phyloP scores from a whole-genome alignment of 768 basidiomycete genomes.

The Amanita brunnescens region DNA sequence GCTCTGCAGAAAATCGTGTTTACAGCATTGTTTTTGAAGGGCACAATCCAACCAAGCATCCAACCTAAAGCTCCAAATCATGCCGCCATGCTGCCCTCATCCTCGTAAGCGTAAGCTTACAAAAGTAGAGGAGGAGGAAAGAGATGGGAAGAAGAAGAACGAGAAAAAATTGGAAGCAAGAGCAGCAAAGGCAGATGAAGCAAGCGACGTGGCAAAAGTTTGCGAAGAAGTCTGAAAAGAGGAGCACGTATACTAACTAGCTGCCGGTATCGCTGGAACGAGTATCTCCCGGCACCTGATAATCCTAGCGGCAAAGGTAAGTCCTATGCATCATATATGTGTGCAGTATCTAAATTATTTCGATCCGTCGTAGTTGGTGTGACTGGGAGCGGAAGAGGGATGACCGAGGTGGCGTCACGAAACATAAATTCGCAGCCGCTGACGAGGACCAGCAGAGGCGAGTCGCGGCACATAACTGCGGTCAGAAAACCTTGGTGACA shows the following conservation, averaged over 20 bases:
- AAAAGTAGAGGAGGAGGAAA: slow-evolving; percentile 79
- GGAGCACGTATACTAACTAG: slow-evolving; percentile 85
- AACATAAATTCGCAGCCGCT: slow-evolving; percentile 61
- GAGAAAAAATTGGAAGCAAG: slow-evolving; percentile 84
- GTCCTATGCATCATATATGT: slow-evolving; percentile 17
- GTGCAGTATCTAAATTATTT: slow-evolving; percentile 9
- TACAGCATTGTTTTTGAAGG: slow-evolving; percentile 89
- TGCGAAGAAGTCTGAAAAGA: slow-evolving; percentile 90
- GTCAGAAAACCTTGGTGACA: slow-evolving; percentile 17
- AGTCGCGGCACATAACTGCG: slow-evolving; percentile 16
- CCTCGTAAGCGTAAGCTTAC: slow-evolving; percentile 69
- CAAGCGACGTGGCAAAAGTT: slow-evolving; percentile 92
- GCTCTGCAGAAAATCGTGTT: slow-evolving; percentile 71
- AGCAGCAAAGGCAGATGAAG: slow-evolving; percentile 71
- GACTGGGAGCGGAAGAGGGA: slow-evolving; percentile 82
- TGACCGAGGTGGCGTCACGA: slow-evolving; percentile 70
- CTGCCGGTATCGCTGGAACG: slow-evolving; percentile 80
- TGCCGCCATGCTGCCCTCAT: slow-evolving; percentile 29
- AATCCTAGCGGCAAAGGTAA: slow-evolving; percentile 83
- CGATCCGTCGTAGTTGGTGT: slow-evolving; percentile 61
- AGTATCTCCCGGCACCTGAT: slow-evolving; percentile 92
- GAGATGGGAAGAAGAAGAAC: slow-evolving; percentile 86
- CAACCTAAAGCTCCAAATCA: slow-evolving; percentile 63
- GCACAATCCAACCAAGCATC: slow-evolving; percentile 75
- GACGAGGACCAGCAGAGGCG: slow-evolving; percentile 17